Evolutionary conservation across 495 filamentous ascomycete genomes (phyloP).

Genomic region (Tetracladium setigerum): DNA sequence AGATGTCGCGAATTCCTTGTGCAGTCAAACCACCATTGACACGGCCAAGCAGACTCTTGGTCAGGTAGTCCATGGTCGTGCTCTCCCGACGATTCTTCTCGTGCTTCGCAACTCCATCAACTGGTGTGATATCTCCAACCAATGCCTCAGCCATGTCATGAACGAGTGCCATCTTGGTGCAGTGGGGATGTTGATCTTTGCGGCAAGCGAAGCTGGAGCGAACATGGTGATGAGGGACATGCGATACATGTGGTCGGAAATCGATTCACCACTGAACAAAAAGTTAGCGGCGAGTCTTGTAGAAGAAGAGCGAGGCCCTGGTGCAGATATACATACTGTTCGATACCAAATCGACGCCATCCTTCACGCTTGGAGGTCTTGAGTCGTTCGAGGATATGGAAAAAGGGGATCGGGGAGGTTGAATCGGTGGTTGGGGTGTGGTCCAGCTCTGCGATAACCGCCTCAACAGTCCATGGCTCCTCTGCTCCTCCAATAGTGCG

Average conservation of each 20-base stretch:
- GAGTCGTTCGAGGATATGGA: constrained; percentile 84
- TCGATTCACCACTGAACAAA: constrained; percentile 56
- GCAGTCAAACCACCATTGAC: constrained; percentile 63
- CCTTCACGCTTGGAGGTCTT: constrained; percentile 96
- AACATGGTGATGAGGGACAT: constrained; percentile 97
- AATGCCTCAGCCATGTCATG: constrained; percentile 97
- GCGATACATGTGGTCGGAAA: constrained; percentile 98
- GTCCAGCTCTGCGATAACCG: constrained; percentile 35
- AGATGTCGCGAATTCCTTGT: constrained; percentile 62
- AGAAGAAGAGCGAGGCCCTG: background rate
- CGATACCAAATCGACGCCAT: constrained; percentile 82
- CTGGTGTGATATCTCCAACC: constrained; percentile 93
- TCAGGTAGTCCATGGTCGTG: constrained; percentile 85
- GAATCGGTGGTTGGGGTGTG: constrained; percentile 49
- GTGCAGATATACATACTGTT: constrained; percentile 28
- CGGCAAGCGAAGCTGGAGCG: constrained; percentile 67
- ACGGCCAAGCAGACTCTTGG: constrained; percentile 58
- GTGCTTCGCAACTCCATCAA: constrained; percentile 58
- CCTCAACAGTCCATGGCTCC: constrained; percentile 40
- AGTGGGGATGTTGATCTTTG: constrained; percentile 69
- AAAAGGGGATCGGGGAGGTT: constrained; percentile 76
- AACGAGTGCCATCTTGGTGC: constrained; percentile 87
- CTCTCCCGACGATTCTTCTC: constrained; percentile 87
- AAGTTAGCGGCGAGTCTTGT: constrained; percentile 3
- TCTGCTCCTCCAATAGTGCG: too few species aligned